Evolutionary conservation across 176 grass and related monocot genomes (phyloP).

Genomic region (Aegilops tauschii): DNA sequence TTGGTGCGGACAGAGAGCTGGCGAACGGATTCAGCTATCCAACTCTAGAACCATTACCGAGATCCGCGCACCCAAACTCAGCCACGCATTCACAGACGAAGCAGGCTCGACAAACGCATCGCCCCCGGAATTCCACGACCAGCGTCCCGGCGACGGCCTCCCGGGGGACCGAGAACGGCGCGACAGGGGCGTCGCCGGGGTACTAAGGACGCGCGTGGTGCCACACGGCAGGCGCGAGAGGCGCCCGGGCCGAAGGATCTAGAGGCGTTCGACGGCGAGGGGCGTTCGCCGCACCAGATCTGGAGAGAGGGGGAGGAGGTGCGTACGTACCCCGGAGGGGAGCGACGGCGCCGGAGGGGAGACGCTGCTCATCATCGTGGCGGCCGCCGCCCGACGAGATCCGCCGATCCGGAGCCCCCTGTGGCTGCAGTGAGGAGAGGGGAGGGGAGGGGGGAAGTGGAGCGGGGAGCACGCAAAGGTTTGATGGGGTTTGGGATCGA

Average conservation of each 20-base stretch:
- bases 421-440: not conserved
- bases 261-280: not conserved
- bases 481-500: not conserved
- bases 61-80: not conserved
- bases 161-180: not conserved
- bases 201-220: not conserved
- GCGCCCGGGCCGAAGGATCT: not conserved
- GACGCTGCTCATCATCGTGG: conserved; percentile 41
- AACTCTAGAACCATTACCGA: not conserved
- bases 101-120: not conserved
- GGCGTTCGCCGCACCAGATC: conserved; percentile 26
- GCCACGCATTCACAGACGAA: not conserved
- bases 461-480: conserved; percentile 34
- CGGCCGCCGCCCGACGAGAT: not conserved
- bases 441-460: not conserved
- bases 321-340: conserved; percentile 27
- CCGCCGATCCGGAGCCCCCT: not conserved
- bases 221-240: not conserved
- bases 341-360: conserved; percentile 23
- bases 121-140: not conserved
- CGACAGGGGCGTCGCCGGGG: not conserved
- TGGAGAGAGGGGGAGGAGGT: not conserved
- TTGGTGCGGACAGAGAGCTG: not conserved
- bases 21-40: not conserved
- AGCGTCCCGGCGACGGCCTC: not conserved